phyloP scores from a whole-genome alignment of 306 rosid species.

The Quercus rubra region DNA sequence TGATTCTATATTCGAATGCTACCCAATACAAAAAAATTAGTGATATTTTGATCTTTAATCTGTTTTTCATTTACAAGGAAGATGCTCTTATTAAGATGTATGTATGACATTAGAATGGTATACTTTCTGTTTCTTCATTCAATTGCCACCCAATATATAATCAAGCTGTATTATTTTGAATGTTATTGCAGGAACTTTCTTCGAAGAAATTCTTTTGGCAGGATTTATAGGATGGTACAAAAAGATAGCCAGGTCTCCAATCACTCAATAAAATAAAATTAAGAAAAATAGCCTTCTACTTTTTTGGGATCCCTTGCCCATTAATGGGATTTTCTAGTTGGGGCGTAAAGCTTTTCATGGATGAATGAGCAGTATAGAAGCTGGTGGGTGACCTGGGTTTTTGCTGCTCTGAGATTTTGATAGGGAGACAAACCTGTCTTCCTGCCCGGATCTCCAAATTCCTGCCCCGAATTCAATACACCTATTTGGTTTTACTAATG shows the following conservation, averaged over 20 bases:
- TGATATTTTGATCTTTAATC: no score
- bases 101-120: not conserved
- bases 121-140: not conserved
- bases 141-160: not conserved
- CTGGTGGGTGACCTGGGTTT: slow-evolving; percentile 30
- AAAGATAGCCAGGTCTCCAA: slow-evolving; percentile 30
- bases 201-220: slow-evolving; percentile 37
- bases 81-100: not conserved
- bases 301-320: slow-evolving; percentile 30
- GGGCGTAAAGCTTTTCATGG: slow-evolving; percentile 30
- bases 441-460: not conserved
- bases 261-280: slow-evolving; percentile 28
- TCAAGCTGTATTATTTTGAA: slow-evolving; percentile 3
- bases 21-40: no score
- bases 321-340: slow-evolving; percentile 32
- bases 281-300: slow-evolving; percentile 25
- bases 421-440: slow-evolving; percentile 1
- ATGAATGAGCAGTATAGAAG: slow-evolving; percentile 30
- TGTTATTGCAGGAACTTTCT: slow-evolving; percentile 37
- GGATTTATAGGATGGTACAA: slow-evolving; percentile 25
- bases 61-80: no score
- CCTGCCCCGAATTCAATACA: not conserved
- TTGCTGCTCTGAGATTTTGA: slow-evolving; percentile 50
- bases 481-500: not conserved
- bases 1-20: no score